Percentiles rank a stretch among this genome's conserved stretches.
These are phyloP conservation scores for Mycena indigotica DNA, from an alignment of 768 basidiomycete genomes.

Conservation along the genomic window DNA sequence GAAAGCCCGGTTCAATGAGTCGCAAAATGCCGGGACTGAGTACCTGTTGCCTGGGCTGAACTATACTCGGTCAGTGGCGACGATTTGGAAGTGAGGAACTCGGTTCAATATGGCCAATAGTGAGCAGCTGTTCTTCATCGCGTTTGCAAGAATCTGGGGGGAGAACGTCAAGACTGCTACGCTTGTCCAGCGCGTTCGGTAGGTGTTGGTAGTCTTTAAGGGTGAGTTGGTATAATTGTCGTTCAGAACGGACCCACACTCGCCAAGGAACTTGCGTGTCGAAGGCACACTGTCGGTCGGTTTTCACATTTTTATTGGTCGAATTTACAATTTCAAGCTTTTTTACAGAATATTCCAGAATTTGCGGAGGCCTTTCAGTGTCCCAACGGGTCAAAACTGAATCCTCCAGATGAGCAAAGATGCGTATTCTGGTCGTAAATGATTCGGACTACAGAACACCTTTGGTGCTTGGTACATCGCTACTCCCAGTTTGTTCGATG, in stretches of 20 bases:
- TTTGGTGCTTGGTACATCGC: constrained; percentile 49
- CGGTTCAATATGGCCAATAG: constrained; percentile 40
- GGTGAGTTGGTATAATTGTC: too few species aligned
- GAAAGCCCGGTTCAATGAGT: constrained; percentile 73
- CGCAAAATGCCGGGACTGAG: constrained; percentile 60
- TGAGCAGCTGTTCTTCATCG: constrained; percentile 94
- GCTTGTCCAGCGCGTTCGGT: constrained; percentile 74
- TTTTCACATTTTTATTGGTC: not conserved
- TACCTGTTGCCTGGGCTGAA: constrained; percentile 80
- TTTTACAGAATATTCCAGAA: constrained; percentile 67
- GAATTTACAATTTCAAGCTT: too few species aligned
- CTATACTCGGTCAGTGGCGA: constrained; percentile 66
- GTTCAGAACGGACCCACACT: constrained; percentile 91
- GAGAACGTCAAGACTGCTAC: constrained; percentile 77
- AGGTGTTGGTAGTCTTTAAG: too few species aligned
- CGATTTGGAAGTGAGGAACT: too few species aligned
- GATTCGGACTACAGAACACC: constrained; percentile 32
- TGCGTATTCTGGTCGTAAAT: constrained; percentile 76
- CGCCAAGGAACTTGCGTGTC: constrained; percentile 76
- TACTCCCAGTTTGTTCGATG: constrained; percentile 84
- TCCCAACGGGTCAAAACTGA: constrained; percentile 76
- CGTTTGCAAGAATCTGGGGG: constrained; percentile 88
- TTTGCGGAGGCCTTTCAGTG: constrained; percentile 90
- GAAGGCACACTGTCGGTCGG: constrained; percentile 71
- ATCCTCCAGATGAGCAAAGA: constrained; percentile 76